These are phyloP conservation scores for Cercospora zeina DNA, from an alignment of 2,329 filamentous ascomycete species.

Conservation along the genomic window DNA sequence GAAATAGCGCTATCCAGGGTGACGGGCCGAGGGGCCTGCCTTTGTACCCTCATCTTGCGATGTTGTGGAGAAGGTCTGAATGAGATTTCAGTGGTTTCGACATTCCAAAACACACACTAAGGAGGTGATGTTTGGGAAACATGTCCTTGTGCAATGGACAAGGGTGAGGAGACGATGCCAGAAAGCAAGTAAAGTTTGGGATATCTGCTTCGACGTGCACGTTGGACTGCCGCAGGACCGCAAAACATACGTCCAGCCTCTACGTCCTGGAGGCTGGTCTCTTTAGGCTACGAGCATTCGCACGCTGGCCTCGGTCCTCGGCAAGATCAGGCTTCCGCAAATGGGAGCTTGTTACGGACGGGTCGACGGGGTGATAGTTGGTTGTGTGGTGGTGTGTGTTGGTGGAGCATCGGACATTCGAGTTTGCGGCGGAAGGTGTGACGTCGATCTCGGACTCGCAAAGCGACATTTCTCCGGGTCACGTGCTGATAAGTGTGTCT, in stretches of 20 bases:
- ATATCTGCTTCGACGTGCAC: background rate
- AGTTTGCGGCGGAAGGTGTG: background rate
- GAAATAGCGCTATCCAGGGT: too few species aligned
- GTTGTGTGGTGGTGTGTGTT: background rate
- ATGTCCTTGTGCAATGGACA: background rate
- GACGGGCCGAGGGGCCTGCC: too few species aligned
- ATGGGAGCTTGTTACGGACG: background rate
- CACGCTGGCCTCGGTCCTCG: background rate
- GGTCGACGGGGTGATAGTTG: background rate
- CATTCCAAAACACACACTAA: too few species aligned
- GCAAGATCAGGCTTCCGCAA: background rate
- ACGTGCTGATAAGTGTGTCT: background rate
- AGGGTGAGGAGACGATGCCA: background rate
- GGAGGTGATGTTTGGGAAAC: too few species aligned
- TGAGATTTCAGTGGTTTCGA: too few species aligned
- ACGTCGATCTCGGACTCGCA: conserved; percentile 3
- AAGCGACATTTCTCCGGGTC: background rate
- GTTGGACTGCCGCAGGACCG: too few species aligned
- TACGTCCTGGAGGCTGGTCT: too few species aligned
- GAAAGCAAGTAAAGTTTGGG: background rate
- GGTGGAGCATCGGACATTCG: background rate
- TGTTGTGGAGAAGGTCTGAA: too few species aligned
- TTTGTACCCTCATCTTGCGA: too few species aligned
- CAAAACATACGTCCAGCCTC: too few species aligned
- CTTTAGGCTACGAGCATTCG: too few species aligned